These are phyloP conservation scores for Schrenkiella parvula DNA, from an alignment of 345 rosid species.

Conservation along the genomic window DNA sequence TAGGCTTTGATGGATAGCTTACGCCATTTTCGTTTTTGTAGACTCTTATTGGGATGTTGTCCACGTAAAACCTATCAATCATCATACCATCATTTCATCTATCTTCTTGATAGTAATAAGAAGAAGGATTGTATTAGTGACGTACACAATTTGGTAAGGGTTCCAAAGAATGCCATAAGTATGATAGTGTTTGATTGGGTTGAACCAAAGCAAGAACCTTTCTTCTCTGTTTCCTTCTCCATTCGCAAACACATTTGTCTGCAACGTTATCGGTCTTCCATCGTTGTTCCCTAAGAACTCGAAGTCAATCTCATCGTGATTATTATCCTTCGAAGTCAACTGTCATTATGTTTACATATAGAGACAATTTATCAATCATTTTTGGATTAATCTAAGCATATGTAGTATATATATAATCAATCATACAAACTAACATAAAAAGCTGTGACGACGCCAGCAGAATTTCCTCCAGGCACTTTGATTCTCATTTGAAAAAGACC, in stretches of 20 bases:
- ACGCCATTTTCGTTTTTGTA: slow-evolving; percentile 55
- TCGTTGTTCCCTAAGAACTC: slow-evolving; percentile 68
- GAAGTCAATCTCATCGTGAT: slow-evolving; percentile 68
- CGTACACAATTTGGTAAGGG: slow-evolving; percentile 67
- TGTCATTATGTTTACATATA: neutral
- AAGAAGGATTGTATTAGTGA: neutral
- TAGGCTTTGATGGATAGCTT: slow-evolving; percentile 46
- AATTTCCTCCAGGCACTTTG: slow-evolving; percentile 51
- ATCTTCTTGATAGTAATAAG: neutral
- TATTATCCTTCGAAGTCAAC: slow-evolving; percentile 39
- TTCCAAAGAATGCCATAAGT: slow-evolving; percentile 68
- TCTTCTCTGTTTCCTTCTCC: slow-evolving; percentile 65
- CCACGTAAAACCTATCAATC: slow-evolving; percentile 52
- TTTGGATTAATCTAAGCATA: neutral
- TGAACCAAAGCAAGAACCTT: slow-evolving; percentile 65
- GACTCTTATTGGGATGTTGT: slow-evolving; percentile 65
- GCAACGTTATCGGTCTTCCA: slow-evolving; percentile 52
- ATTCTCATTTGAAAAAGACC: slow-evolving; percentile 53
- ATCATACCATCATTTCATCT: neutral
- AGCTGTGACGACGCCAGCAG: slow-evolving; percentile 66
- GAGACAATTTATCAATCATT: neutral
- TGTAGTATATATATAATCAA: neutral
- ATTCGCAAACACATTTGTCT: slow-evolving; percentile 59
- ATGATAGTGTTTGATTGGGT: slow-evolving; percentile 56
- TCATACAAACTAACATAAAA: slow-evolving; percentile 45